Evolutionary conservation across 2,329 filamentous ascomycete genomes (phyloP), one percentile per base, ranked within the genome.

Genomic region (Cryphonectria nitschkei): DNA sequence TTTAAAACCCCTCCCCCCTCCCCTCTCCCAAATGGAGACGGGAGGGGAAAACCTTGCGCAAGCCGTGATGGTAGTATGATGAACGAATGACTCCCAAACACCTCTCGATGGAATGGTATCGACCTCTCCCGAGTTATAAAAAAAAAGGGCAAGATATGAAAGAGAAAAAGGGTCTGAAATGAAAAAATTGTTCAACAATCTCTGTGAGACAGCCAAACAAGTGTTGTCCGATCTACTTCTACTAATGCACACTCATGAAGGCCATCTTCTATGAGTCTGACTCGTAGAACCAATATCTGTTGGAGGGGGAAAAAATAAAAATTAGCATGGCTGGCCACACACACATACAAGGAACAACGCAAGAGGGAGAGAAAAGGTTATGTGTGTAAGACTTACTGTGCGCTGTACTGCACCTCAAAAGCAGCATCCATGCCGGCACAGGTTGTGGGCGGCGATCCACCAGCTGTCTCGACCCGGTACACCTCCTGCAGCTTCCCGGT

Each of bases 401-500:
- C 90, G 43, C 93, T 86, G 81, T 98, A 98, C 77, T 95, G 85
- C 19, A 97, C 88, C 73, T 90, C 83, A 75, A 98, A 95, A 0
- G 81, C 77, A 14, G 85, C 84, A 0, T 84, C 79, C 84, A 89
- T 85, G 14, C 89, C 92, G 46, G 87, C 79, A 79, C 95, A 98
- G 0, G 89, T 92, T 37, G 87, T 83, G 0, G 95, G 95, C 1
- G 94, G 82, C 63, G 86, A 88, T 14, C 95, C 95, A 37, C 94
- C 95, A 0, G 92, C 94, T 14, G 95, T 98, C 76, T 93, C 87
- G 61, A 98, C 83, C 16, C 95, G 88, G 82, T 95, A 98, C 34
- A 97, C 90, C 79, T 94, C 89, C 79, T 90, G 88, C 75, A 93
- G 88, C 61, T 84, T 82, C 2, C 88, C 88, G 1, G 88, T 90